phyloP scores from a whole-genome alignment of 2,329 filamentous ascomycete genomes.

The Cladophialophora chaetospira region DNA sequence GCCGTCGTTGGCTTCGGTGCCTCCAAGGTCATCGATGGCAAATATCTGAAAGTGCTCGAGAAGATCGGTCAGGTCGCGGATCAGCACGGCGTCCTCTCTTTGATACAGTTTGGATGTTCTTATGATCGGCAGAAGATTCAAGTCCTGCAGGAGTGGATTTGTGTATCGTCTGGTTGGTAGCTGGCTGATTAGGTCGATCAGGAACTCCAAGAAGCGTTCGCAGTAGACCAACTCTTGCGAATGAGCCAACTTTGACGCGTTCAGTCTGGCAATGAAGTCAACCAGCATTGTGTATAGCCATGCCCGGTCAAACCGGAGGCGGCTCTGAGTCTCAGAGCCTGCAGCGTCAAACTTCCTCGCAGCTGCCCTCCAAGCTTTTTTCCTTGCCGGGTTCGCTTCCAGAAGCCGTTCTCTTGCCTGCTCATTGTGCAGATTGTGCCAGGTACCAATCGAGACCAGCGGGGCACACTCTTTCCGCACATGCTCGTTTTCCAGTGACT shows the following conservation, averaged over 20 bases:
- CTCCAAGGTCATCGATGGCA: slow-evolving; percentile 87
- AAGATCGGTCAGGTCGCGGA: slow-evolving; percentile 79
- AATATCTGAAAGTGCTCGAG: slow-evolving; percentile 86
- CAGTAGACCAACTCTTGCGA: neutral
- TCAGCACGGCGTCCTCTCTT: slow-evolving; percentile 70
- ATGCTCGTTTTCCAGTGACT: slow-evolving; percentile 84
- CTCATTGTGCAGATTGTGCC: slow-evolving; percentile 87
- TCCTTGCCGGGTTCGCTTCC: slow-evolving; percentile 70
- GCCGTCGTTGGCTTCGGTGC: slow-evolving; percentile 71
- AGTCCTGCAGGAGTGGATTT: slow-evolving; percentile 81
- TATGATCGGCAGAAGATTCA: slow-evolving; percentile 79
- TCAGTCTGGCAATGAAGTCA: slow-evolving; percentile 76
- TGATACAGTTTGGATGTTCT: slow-evolving; percentile 76
- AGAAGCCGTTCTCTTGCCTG: slow-evolving; percentile 71
- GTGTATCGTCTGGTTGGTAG: slow-evolving; percentile 91
- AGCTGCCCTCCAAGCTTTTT: slow-evolving; percentile 88
- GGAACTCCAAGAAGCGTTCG: slow-evolving; percentile 88
- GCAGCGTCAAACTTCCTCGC: slow-evolving; percentile 83
- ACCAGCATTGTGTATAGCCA: slow-evolving; percentile 88
- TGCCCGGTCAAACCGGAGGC: slow-evolving; percentile 84
- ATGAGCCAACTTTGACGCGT: slow-evolving; percentile 47
- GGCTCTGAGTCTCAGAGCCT: slow-evolving; percentile 75
- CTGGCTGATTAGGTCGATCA: slow-evolving; percentile 89
- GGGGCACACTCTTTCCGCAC: slow-evolving; percentile 96
- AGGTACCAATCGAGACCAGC: slow-evolving; percentile 89